Conservation (phyloP, 1,139 yeast genomes). For the Pichia sp. region DNA sequence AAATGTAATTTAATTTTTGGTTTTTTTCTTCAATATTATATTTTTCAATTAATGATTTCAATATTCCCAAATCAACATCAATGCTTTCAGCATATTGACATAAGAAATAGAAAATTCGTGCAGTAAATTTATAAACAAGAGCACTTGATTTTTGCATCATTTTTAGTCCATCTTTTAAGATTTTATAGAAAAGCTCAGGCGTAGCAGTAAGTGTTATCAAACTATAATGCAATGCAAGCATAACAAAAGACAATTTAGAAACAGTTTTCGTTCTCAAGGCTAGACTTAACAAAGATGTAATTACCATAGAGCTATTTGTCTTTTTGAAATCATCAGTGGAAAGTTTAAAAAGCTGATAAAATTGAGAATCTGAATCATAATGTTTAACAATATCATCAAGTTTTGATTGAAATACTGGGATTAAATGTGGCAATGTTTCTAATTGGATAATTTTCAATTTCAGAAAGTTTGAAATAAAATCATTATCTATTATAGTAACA, state of each 20-base stretch:
- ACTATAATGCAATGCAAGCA: conserved; percentile 13
- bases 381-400: background rate
- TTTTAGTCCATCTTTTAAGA: conserved; percentile 12
- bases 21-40: background rate
- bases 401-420: background rate
- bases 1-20: background rate
- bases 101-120: conserved; percentile 5
- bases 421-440: background rate
- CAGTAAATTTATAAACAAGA: conserved; percentile 13
- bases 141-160: conserved; percentile 12
- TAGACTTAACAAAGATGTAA: conserved; percentile 8
- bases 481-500: background rate
- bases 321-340: background rate
- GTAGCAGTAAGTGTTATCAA: conserved; percentile 1
- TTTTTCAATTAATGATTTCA: background rate
- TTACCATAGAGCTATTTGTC: background rate
- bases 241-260: conserved; percentile 10
- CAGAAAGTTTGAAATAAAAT: background rate
- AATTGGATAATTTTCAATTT: background rate
- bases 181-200: conserved; percentile 5
- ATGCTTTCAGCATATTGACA: background rate
- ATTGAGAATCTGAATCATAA: background rate
- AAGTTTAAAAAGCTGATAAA: background rate
- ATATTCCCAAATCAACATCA: background rate
- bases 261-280: conserved; percentile 13